Evolutionary conservation across 306 rosid genomes (phyloP).

Genomic region (Trifolium dubium): DNA sequence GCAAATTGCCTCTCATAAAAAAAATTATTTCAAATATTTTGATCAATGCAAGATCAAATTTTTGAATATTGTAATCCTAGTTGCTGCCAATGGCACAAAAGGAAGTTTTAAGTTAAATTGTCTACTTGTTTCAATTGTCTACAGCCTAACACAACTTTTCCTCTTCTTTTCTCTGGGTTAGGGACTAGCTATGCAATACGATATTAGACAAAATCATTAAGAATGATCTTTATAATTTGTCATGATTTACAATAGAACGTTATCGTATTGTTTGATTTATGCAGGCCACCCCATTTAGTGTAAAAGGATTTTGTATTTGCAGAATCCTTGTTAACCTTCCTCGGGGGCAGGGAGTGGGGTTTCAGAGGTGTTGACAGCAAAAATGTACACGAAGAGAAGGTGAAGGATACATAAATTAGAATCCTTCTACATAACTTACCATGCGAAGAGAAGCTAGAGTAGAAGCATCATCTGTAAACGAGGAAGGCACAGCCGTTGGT

Average conservation of each 20-base stretch:
- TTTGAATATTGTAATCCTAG: background rate
- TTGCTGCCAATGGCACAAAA: background rate
- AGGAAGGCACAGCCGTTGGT: constrained; percentile 50
- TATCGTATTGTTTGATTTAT: too few species aligned
- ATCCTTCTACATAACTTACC: constrained; percentile 48
- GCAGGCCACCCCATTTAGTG: too few species aligned
- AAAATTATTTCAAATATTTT: constrained; percentile 22
- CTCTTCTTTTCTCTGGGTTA: background rate
- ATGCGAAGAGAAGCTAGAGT: constrained; percentile 91
- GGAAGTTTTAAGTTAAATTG: constrained; percentile 6
- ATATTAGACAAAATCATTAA: too few species aligned
- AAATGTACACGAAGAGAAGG: too few species aligned
- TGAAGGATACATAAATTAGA: too few species aligned
- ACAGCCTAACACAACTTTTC: constrained; percentile 6
- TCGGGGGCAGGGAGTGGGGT: too few species aligned
- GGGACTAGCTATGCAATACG: constrained; percentile 19
- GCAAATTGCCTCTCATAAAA: constrained; percentile 26
- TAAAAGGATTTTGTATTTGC: too few species aligned
- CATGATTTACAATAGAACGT: too few species aligned
- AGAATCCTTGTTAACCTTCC: too few species aligned
- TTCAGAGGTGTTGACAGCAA: too few species aligned
- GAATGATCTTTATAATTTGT: too few species aligned
- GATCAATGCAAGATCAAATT: background rate
- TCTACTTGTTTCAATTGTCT: background rate
- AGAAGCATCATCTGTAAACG: constrained; percentile 65